A percentile compares a stretch with the other conserved stretches of the same genome.
phyloP scores from a whole-genome alignment of 768 basidiomycete genomes.

The Pleurotus tuber-regium region DNA sequence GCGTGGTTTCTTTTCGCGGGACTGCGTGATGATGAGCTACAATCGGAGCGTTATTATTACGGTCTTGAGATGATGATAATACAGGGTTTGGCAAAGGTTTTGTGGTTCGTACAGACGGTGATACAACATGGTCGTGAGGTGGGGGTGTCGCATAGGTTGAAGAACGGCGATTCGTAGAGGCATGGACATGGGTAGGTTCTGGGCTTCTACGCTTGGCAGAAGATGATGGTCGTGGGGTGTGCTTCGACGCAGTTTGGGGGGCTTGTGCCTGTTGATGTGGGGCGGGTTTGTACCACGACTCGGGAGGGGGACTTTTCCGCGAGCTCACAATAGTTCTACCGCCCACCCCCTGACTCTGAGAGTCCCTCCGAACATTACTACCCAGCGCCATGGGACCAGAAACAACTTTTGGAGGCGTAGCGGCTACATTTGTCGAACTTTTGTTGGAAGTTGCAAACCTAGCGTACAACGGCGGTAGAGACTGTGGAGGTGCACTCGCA shows the following conservation, averaged over 20 bases:
- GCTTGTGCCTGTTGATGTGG: neutral
- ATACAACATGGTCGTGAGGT: neutral
- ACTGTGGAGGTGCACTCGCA: slow-evolving; percentile 20
- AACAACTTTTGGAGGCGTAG: slow-evolving; percentile 26
- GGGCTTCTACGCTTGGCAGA: neutral
- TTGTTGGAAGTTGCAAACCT: slow-evolving; percentile 32
- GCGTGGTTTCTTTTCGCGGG: slow-evolving; percentile 3
- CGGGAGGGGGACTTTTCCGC: neutral
- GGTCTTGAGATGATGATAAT: slow-evolving; percentile 8
- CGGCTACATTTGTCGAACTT: slow-evolving; percentile 9
- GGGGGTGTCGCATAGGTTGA: neutral
- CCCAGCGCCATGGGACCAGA: slow-evolving; percentile 38
- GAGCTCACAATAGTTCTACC: too few relatives aligned
- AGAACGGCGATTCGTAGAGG: neutral
- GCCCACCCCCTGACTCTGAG: neutral
- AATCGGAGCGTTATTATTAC: slow-evolving; percentile 3
- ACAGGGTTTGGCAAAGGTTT: slow-evolving; percentile 8
- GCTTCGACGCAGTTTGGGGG: neutral
- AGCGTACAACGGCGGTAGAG: slow-evolving; percentile 40
- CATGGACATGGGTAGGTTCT: neutral
- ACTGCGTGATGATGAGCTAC: too few relatives aligned
- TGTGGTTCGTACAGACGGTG: neutral
- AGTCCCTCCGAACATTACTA: slow-evolving; percentile 13
- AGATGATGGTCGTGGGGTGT: neutral
- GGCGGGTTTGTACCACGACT: slow-evolving; percentile 9